phyloP scores from a whole-genome alignment of 1,139 yeast species.

The Arxiozyma heterogenica region DNA sequence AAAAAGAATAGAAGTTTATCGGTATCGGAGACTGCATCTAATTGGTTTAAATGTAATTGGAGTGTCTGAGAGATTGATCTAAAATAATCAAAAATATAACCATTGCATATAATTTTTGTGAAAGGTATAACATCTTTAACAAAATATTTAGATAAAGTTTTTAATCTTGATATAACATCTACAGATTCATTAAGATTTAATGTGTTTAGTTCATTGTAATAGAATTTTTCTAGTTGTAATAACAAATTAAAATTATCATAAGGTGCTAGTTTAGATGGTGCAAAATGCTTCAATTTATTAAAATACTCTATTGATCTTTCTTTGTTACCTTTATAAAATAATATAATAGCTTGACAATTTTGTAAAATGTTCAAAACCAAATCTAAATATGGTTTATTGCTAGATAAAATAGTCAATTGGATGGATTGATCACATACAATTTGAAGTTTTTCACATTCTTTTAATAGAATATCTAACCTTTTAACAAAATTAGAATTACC shows the following conservation, averaged over 20 bases:
- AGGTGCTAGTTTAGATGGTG: neutral
- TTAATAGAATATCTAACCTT: conserved; percentile 9
- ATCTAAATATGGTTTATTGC: conserved; percentile 5
- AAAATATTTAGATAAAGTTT: conserved; percentile 4
- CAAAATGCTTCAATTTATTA: neutral
- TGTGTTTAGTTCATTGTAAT: conserved; percentile 11
- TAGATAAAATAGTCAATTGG: conserved; percentile 4
- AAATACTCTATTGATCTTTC: conserved; percentile 10
- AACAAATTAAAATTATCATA: conserved; percentile 11
- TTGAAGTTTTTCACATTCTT: conserved; percentile 17
- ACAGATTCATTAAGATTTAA: neutral
- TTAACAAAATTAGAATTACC: neutral
- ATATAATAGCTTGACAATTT: conserved; percentile 16
- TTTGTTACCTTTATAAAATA: conserved; percentile 11
- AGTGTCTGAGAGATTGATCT: conserved; percentile 8
- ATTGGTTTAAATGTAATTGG: neutral
- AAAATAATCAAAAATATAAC: conserved; percentile 12
- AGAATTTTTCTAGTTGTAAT: conserved; percentile 23
- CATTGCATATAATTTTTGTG: conserved; percentile 8
- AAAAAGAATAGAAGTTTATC: conserved; percentile 6
- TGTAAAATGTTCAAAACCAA: conserved; percentile 14
- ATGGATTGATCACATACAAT: conserved; percentile 8
- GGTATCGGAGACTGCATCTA: neutral
- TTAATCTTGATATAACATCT: neutral
- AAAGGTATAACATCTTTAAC: conserved; percentile 9